Evolutionary conservation across 1,139 yeast species (phyloP), one percentile per base, ranked within the genome.

Genomic region (Pneumocystis canis): DNA sequence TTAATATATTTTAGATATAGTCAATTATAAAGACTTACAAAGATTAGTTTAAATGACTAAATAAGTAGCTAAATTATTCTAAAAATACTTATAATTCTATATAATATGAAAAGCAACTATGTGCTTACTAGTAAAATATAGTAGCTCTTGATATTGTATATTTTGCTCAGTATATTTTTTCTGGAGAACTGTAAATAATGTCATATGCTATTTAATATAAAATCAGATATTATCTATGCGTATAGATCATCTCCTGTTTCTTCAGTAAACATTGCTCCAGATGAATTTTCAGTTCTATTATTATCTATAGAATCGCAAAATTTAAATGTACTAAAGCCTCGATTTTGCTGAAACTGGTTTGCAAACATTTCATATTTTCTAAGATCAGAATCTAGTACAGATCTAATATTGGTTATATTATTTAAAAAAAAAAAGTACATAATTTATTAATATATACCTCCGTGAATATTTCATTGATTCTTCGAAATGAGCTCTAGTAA

Each of bases 391-490:
- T 94, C 98, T 60, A 95, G 85, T 64, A 94, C 59, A 11, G 40
- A 39, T 57, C 40, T 35, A 54, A 39, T 35, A 35, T 9, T 11
- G 16, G 20, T 35, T 7, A 20, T 11, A 35, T 18, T 56, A 14
- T 20, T 30, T 28, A 20, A 39, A 30, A 39, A 57, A 28, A 5
- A 53, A 14, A 35, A 47, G 20, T 41, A 11, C 5, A 25, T 25
- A 20, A 47, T 47, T 47, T 25, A 40, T 18, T 18, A 47, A 57
- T 28, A 57, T 98, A 63, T 97, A 89, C 72, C 97, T 87, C 77
- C 89, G 87, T 63, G 98, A 98, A 1, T 97, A 89, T 84, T 90
- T 89, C 98, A 94, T 94, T 61, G 99, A 98, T 79, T 92, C 98
- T 76, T 94, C 96, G 72, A 94, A 89, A 75, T 89, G 96, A 62